phyloP scores from a whole-genome alignment of 2,329 filamentous ascomycete species.

The Aspergillus ibericus region DNA sequence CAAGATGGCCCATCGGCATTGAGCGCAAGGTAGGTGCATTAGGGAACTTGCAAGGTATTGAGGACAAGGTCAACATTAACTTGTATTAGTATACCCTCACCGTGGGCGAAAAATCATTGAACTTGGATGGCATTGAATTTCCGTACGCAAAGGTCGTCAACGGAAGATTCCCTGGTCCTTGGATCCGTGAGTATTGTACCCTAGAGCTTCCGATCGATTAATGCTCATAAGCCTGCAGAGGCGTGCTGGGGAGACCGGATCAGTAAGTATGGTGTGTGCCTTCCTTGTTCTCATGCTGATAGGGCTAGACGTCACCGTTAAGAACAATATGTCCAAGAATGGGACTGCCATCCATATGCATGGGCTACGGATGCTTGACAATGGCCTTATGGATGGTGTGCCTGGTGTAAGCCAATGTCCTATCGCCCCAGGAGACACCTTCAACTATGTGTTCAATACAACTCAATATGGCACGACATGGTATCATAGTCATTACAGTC shows the following conservation, averaged over 20 bases:
- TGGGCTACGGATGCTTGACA: conserved; percentile 1
- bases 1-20: not conserved
- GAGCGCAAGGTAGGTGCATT: not conserved
- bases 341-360: conserved; percentile 11
- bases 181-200: conserved; percentile 5
- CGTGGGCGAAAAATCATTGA: not conserved
- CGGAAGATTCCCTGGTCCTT: not conserved
- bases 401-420: conserved; percentile 9
- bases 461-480: conserved; percentile 9
- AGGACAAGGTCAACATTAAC: not conserved
- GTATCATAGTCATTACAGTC: conserved; percentile 14
- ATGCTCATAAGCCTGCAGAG: not conserved
- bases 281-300: not conserved
- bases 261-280: not conserved
- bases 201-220: not conserved
- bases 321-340: conserved; percentile 3
- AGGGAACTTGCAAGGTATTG: no score
- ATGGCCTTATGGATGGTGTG: conserved; percentile 6
- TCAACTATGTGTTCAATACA: conserved; percentile 7
- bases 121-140: not conserved
- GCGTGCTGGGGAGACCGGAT: conserved; percentile 8
- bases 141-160: conserved; percentile 1
- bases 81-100: conserved; percentile 1
- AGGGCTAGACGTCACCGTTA: conserved; percentile 1
- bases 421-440: conserved; percentile 2